Evolutionary conservation across 768 basidiomycete species (phyloP), one percentile per base, ranked within the genome.

Genomic region (Heimioporus sp.): DNA sequence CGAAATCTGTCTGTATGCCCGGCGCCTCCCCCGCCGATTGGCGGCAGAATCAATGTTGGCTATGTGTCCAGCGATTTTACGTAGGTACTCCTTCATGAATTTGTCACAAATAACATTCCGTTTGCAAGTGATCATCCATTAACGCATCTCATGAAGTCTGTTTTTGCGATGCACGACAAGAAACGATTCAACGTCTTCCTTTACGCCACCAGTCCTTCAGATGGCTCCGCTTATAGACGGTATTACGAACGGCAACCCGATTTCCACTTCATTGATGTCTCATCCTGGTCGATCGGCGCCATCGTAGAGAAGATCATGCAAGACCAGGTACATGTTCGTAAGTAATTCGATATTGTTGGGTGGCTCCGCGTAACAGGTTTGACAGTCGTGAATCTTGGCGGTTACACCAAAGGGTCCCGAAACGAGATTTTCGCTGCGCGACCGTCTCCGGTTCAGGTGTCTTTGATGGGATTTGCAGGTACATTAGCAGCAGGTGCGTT

Each of bases 361-460:
- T 17, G 11, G 8, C 28, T 35, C 7, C 38, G 20, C 47, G 17
- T 35, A 12, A 61, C 45, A 12, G 10, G 41, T 1, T 46, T 43
- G 12, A 37, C 55, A 77, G 76, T 78, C 20, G 64, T 78, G 46
- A 76, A 78, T 51, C 58, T 77, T 2, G 75, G 73, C 5, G 79
- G 79, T 10, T 80, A 80, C 53, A 80, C 79, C 30, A 80, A 78
- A 58, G 79, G 77, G 15, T 74, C 79, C 2, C 63, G 72, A 49
- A 80, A 80, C 51, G 79, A 80, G 46, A 70, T 80, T 16, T 80
- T 80, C 42, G 79, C 79, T 13, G 75, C 73, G 1, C 69, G 79
- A 21, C 74, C 76, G 15, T 71, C 72, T 44, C 79, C 79, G 3
- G 61, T 80, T 10, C 79, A 80, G 58, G 65, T 80, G 46, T 75